These are phyloP conservation scores for Globomyces pollinis-pini DNA, from an alignment of 192 early-diverging fungal species.

Conservation along the genomic window DNA sequence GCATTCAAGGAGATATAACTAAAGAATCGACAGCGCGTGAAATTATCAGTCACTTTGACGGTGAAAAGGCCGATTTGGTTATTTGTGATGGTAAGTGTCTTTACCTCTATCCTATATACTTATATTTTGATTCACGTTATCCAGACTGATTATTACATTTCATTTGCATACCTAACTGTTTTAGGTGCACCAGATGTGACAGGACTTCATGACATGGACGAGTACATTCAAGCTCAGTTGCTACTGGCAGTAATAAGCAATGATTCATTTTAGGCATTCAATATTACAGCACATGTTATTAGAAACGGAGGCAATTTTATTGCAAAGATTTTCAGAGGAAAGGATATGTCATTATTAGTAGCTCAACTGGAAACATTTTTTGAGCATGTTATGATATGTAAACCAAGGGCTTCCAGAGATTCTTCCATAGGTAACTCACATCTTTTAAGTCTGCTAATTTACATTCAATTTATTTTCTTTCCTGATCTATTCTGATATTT, in stretches of 20 bases:
- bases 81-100: slow-evolving; percentile 77
- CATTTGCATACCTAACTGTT: slow-evolving; percentile 3
- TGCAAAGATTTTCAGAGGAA: slow-evolving; percentile 96
- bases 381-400: slow-evolving; percentile 77
- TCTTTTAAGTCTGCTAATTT: slow-evolving; percentile 7
- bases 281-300: slow-evolving; percentile 93
- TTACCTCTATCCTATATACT: not conserved
- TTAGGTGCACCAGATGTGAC: slow-evolving; percentile 51
- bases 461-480: slow-evolving; percentile 3
- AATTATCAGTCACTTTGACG: slow-evolving; percentile 85
- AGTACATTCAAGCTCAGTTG: slow-evolving; percentile 97
- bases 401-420: slow-evolving; percentile 89
- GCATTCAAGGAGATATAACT: slow-evolving; percentile 97
- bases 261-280: too few relatives aligned
- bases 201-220: slow-evolving; percentile 97
- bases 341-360: slow-evolving; percentile 86
- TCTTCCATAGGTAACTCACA: slow-evolving; percentile 48
- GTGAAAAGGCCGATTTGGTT: slow-evolving; percentile 86
- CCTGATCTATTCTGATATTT: not conserved
- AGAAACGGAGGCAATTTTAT: slow-evolving; percentile 88
- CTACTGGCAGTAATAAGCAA: too few relatives aligned
- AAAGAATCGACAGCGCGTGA: slow-evolving; percentile 85
- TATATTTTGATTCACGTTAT: not conserved
- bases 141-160: slow-evolving; percentile 8
- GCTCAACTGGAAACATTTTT: slow-evolving; percentile 91